Base-by-base conservation (phyloP, 805 yeast genomes). In the Naumovozyma castellii region DNA sequence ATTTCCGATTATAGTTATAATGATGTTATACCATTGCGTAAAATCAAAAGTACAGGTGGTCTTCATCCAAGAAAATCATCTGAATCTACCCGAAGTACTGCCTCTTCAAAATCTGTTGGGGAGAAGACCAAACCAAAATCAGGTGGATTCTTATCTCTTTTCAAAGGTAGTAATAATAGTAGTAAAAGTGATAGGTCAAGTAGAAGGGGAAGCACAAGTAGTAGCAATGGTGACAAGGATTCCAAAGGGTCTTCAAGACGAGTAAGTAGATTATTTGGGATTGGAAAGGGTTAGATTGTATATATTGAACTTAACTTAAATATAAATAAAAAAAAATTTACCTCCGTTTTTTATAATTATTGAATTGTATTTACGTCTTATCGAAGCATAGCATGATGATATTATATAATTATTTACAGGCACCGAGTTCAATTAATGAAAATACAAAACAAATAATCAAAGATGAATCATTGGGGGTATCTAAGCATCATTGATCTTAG, bases 401-500 rank as follows among this genome's bases (percentile, higher is more conserved):
- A 22, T 22, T 22, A 22, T 22, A 22, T 22, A 22, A 22, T 22
- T 22, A 22, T 22, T 22, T 22, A 22, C 27, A 22, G 27, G 27
- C 27, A 22, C 10, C 6, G 27, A 22, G 9, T 22, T 22, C 27
- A 6, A 22, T 22, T 22, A 10, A 22, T 22, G 10, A 22, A 22
- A 10, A 22, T 22, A 22, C 27, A 6, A 22, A 22, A 10, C n/a
- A n/a, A n/a, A n/a, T n/a, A n/a, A n/a, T n/a, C n/a, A n/a, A n/a
- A n/a, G n/a, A n/a, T n/a, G n/a, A n/a, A n/a, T n/a, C n/a, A n/a
- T n/a, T n/a, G n/a, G n/a, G n/a, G n/a, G n/a, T n/a, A n/a, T n/a
- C n/a, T 22, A 22, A 22, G 27, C 27, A 22, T 80, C 78, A 57
- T 79, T 79, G 58, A 92, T 78, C 73, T 86, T 90, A 57, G 97